phyloP scores from a whole-genome alignment of 2,329 filamentous ascomycete species.

The Penicillium hordei region DNA sequence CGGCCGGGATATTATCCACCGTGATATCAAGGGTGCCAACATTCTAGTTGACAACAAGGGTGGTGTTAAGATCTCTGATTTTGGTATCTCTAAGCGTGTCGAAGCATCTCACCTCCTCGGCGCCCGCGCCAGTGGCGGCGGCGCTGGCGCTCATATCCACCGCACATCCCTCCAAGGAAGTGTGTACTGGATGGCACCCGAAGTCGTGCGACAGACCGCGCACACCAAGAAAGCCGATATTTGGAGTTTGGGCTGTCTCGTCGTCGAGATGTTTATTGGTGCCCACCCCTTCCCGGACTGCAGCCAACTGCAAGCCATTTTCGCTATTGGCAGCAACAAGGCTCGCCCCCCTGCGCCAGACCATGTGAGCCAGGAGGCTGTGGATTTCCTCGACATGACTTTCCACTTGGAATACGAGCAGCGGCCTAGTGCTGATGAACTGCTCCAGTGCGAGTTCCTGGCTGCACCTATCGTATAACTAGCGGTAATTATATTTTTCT shows the following conservation, averaged over 20 bases:
- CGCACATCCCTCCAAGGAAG: conserved; percentile 85
- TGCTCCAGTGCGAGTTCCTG: conserved; percentile 81
- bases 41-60: conserved; percentile 99
- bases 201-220: conserved; percentile 95
- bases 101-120: conserved; percentile 81
- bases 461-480: conserved; percentile 62
- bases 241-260: conserved; percentile 93
- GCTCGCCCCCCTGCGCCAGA: conserved; percentile 87
- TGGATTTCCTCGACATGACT: conserved; percentile 78
- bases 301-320: conserved; percentile 95
- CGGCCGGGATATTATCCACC: conserved; percentile 92
- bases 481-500: not conserved
- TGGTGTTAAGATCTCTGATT: conserved; percentile 98
- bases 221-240: conserved; percentile 99
- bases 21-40: conserved; percentile 98
- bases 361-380: conserved; percentile 78
- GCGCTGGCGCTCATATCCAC: conserved; percentile 46
- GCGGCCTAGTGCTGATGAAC: conserved; percentile 85
- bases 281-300: conserved; percentile 95
- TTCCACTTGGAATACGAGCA: conserved; percentile 96
- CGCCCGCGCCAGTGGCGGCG: conserved; percentile 40
- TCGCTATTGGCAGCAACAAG: conserved; percentile 90
- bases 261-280: conserved; percentile 99
- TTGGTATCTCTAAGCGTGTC: conserved; percentile 96
- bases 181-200: conserved; percentile 99